Conservation (phyloP, 2,329 filamentous ascomycete species). For the Coniochaeta sp. region DNA sequence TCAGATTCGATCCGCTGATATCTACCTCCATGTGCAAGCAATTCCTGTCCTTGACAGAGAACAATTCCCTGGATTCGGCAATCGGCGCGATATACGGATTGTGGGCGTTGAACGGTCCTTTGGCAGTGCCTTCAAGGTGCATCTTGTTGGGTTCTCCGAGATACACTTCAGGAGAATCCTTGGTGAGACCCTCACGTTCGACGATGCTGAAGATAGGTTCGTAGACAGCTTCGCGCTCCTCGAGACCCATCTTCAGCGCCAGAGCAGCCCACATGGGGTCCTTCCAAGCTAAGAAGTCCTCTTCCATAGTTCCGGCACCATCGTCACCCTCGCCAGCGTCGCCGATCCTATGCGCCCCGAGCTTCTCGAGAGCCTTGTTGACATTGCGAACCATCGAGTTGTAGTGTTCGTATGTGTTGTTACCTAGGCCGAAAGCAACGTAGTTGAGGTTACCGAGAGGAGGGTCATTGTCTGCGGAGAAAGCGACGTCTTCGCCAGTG, state of each 20-base stretch:
- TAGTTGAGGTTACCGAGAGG: constrained; percentile 81
- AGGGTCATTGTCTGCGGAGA: constrained; percentile 67
- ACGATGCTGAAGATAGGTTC: constrained; percentile 84
- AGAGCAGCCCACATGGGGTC: constrained; percentile 96
- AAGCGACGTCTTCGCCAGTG: constrained; percentile 69
- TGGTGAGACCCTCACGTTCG: constrained; percentile 65
- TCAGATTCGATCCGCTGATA: constrained; percentile 79
- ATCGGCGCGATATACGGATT: constrained; percentile 97
- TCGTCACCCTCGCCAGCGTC: constrained; percentile 92
- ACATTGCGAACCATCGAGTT: constrained; percentile 97
- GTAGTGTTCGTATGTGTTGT: constrained; percentile 99
- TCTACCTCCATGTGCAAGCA: constrained; percentile 96
- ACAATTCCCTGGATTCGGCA: constrained; percentile 81
- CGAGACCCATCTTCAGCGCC: constrained; percentile 72
- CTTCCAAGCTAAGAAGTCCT: constrained; percentile 98
- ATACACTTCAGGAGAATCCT: constrained; percentile 76
- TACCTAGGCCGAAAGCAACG: constrained; percentile 91
- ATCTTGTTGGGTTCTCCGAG: constrained; percentile 94
- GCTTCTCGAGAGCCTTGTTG: constrained; percentile 68
- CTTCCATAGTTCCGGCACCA: constrained; percentile 98
- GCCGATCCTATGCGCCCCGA: constrained; percentile 80
- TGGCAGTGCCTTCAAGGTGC: constrained; percentile 77
- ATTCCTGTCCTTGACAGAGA: constrained; percentile 83
- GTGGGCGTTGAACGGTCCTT: constrained; percentile 90
- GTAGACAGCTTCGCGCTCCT: constrained; percentile 94